These are phyloP conservation scores for Chalaropsis thielavioides DNA, from an alignment of 2,329 filamentous ascomycete genomes.

Conservation along the genomic window DNA sequence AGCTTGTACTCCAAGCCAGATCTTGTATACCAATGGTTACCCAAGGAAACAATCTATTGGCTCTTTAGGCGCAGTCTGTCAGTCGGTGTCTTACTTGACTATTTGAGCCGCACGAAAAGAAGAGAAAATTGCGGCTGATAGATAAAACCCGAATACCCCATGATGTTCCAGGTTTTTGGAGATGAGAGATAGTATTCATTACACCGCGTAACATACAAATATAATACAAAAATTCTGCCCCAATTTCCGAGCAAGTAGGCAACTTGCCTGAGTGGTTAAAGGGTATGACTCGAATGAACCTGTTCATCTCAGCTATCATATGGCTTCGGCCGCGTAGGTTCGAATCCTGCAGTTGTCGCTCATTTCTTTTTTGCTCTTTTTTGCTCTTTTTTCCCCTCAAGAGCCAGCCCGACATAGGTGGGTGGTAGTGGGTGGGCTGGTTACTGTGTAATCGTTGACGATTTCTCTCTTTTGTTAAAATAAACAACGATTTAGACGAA, in stretches of 20 bases:
- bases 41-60: not conserved
- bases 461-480: no score
- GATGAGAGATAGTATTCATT: not conserved
- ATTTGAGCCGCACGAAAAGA: not conserved
- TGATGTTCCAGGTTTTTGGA: not conserved
- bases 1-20: not conserved
- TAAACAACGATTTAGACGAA: no score
- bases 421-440: no score
- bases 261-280: constrained; percentile 17
- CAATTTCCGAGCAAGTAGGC: not conserved
- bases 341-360: constrained; percentile 16
- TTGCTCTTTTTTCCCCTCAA: not conserved
- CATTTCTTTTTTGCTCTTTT: constrained; percentile 3
- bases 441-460: no score
- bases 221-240: no score
- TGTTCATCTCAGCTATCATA: constrained; percentile 15
- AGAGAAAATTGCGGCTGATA: not conserved
- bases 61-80: not conserved
- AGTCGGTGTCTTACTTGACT: not conserved
- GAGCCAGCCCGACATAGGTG: not conserved
- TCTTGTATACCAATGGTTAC: no score
- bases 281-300: constrained; percentile 16
- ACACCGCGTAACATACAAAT: not conserved
- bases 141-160: not conserved
- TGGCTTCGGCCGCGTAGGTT: constrained; percentile 16